These are phyloP conservation scores for Lasiosphaeria hispida DNA, from an alignment of 495 filamentous ascomycete genomes.

Conservation along the genomic window DNA sequence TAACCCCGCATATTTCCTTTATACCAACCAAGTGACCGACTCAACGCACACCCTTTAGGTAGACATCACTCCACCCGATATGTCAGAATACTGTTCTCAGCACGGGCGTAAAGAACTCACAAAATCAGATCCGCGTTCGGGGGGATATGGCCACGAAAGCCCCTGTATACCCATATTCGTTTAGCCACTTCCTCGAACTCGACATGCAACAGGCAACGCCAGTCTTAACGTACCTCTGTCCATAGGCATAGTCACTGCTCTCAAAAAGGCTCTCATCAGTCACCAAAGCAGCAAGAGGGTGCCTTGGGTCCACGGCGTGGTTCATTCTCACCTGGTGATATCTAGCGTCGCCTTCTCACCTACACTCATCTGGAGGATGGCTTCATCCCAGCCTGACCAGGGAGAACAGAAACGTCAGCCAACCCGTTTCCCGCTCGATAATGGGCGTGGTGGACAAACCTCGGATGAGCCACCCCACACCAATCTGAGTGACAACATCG, in stretches of 20 bases:
- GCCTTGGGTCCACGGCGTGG: no score
- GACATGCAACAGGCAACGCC: background rate
- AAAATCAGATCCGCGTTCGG: slow-evolving; percentile 54
- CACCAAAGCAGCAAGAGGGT: no score
- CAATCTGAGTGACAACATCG: slow-evolving; percentile 66
- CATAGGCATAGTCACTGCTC: slow-evolving; percentile 79
- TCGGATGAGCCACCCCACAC: slow-evolving; percentile 73
- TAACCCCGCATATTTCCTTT: background rate
- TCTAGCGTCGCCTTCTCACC: slow-evolving; percentile 78
- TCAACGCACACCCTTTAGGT: slow-evolving; percentile 49
- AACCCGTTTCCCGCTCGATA: background rate
- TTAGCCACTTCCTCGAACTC: background rate
- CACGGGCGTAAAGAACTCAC: slow-evolving; percentile 35
- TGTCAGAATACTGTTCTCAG: slow-evolving; percentile 17
- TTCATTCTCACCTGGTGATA: slow-evolving; percentile 65
- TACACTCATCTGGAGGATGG: slow-evolving; percentile 72
- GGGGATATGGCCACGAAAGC: slow-evolving; percentile 65
- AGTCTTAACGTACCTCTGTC: slow-evolving; percentile 50
- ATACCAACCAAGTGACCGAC: background rate
- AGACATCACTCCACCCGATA: slow-evolving; percentile 42
- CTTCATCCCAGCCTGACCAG: slow-evolving; percentile 77
- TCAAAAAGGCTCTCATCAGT: background rate
- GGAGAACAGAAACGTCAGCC: slow-evolving; percentile 10
- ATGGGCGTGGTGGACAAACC: slow-evolving; percentile 46
- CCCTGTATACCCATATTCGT: slow-evolving; percentile 35